These are phyloP conservation scores for Penicillium herquei DNA, from an alignment of 495 filamentous ascomycete genomes.

Conservation along the genomic window DNA sequence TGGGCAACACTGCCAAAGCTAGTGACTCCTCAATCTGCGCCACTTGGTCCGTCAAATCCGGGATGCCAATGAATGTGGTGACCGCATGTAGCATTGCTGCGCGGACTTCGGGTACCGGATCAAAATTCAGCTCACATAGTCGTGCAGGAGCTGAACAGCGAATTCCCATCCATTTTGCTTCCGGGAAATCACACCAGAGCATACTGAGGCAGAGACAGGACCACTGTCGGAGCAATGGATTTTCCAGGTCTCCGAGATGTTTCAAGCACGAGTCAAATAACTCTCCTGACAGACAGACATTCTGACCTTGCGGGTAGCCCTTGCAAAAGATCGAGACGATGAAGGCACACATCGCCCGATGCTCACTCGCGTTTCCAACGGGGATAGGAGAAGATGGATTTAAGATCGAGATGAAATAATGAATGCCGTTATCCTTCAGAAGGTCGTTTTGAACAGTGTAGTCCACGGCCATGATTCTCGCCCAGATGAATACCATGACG, in stretches of 20 bases:
- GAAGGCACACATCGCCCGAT: conserved; percentile 98
- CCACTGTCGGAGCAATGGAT: conserved; percentile 91
- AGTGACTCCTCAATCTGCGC: conserved; percentile 85
- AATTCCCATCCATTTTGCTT: conserved; percentile 94
- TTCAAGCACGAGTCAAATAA: conserved; percentile 80
- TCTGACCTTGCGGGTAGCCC: conserved; percentile 84
- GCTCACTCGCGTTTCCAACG: conserved; percentile 80
- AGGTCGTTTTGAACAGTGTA: conserved; percentile 88
- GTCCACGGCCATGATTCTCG: conserved; percentile 92
- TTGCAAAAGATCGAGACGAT: conserved; percentile 97
- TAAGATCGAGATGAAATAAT: conserved; percentile 91
- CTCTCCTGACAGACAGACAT: conserved; percentile 75
- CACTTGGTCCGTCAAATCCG: conserved; percentile 88
- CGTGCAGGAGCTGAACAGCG: conserved; percentile 73
- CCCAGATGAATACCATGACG: conserved; percentile 99
- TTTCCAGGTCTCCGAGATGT: conserved; percentile 80
- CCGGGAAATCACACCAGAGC: conserved; percentile 85
- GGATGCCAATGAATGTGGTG: conserved; percentile 90
- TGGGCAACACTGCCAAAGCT: conserved; percentile 77
- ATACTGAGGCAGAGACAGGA: conserved; percentile 94
- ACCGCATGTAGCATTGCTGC: conserved; percentile 91
- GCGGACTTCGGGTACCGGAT: conserved; percentile 90
- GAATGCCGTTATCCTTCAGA: conserved; percentile 93
- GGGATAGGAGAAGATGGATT: conserved; percentile 79
- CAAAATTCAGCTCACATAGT: conserved; percentile 77